Evolutionary conservation across 2,329 filamentous ascomycete genomes (phyloP), one percentile per base, ranked within the genome.

Genomic region (Didymella lethalis): DNA sequence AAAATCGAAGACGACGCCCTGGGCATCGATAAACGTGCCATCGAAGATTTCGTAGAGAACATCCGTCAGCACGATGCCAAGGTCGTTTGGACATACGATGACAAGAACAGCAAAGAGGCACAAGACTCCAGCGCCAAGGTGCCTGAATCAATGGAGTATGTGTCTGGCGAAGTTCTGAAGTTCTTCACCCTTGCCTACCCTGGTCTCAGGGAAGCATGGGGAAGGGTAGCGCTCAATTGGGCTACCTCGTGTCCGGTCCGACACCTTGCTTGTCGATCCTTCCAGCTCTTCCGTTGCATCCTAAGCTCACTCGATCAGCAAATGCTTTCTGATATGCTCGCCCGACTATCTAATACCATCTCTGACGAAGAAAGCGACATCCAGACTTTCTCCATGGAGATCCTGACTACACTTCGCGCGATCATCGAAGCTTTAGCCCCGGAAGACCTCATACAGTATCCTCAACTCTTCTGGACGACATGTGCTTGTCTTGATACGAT

Each of bases 311-410:
- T 98, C 23, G 94, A 99, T 72, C 93, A 96, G 66, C 84, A 88
- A 57, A 99, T 98, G 94, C 85, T 99, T 16, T 93, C 92, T 2
- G 95, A 99, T 71, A 99, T 99, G 93, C 86, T 99, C 23, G 93
- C 91, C 12, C 86, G 96, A 46, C 83, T 99, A 31, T 98, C 94
- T 1, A 99, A 98, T 75, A 99, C 95, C 0, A 95, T 99, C 69
- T 93, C 96, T 0, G 94, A 98, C 64, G 93, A 97, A 67, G 92
- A 97, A 70, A 86, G 79, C 54, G 94, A 98, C 78, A 96, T 97
- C 53, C 92, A 97, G 71, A 94, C 93, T 0, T 99, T 99, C 71
- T 96, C 95, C 0, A 94, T 98, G 89, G 96, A 99, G 74, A 98
- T 99, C 57, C 79, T 99, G 52, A 97, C 93, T 0, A 99, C 96